Evolutionary conservation across 75 land plant genomes (phyloP).

Genomic region (Pseudotsuga menziesii): DNA sequence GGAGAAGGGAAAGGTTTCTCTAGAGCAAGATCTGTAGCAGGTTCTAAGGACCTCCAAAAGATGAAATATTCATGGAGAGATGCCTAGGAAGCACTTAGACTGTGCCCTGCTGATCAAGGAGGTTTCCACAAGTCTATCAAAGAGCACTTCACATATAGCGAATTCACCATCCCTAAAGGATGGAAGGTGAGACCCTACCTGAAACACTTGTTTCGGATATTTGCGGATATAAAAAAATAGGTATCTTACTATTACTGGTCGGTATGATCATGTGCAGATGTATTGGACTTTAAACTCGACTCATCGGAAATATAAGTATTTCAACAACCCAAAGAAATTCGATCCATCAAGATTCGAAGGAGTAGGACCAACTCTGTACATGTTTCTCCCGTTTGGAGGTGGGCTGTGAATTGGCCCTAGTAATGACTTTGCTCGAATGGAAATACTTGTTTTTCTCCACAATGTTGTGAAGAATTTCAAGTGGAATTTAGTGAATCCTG

Average conservation of each 20-base stretch:
- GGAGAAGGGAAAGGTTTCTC: too few species aligned
- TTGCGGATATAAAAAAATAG: background rate
- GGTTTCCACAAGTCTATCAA: slow-evolving; percentile 17
- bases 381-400: slow-evolving; percentile 61
- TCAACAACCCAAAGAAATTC: slow-evolving; percentile 48
- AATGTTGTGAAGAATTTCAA: slow-evolving; percentile 40
- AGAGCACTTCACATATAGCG: slow-evolving; percentile 17
- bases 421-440: slow-evolving; percentile 58
- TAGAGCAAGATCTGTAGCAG: too few species aligned
- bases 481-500: slow-evolving; percentile 30
- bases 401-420: slow-evolving; percentile 67
- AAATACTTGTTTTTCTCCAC: slow-evolving; percentile 43
- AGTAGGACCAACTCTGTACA: slow-evolving; percentile 29
- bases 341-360: slow-evolving; percentile 56
- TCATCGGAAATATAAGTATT: slow-evolving; percentile 31
- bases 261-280: slow-evolving; percentile 14
- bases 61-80: slow-evolving; percentile 35
- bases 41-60: slow-evolving; percentile 4
- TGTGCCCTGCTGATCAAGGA: slow-evolving; percentile 17
- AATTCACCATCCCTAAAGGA: slow-evolving; percentile 29
- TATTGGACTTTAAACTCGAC: slow-evolving; percentile 42
- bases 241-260: background rate
- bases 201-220: background rate
- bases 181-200: slow-evolving; percentile 23
- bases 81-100: slow-evolving; percentile 21